Conservation (phyloP, 2,329 filamentous ascomycete genomes). For the Pseudogymnoascus sp. region DNA sequence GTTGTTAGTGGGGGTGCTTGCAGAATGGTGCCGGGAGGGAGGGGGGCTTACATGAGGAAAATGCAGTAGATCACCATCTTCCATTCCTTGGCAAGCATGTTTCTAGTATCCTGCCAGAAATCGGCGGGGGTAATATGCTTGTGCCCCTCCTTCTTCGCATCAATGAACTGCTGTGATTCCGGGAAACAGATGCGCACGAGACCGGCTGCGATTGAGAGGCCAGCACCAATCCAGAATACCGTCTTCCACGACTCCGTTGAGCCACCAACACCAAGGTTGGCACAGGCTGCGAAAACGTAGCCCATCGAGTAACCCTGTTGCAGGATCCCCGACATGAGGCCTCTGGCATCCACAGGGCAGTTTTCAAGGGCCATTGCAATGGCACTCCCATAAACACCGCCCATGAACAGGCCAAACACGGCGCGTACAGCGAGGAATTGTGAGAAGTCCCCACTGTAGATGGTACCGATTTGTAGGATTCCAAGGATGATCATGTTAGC, state of each 20-base stretch:
- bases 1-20: slow-evolving; percentile 20
- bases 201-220: slow-evolving; percentile 60
- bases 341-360: slow-evolving; percentile 30
- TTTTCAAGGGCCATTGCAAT: slow-evolving; percentile 68
- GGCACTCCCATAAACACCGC: slow-evolving; percentile 68
- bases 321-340: slow-evolving; percentile 72
- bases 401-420: slow-evolving; percentile 73
- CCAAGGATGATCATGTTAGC: slow-evolving; percentile 68
- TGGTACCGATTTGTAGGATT: slow-evolving; percentile 61
- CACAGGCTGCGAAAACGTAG: slow-evolving; percentile 66
- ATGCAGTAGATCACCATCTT: slow-evolving; percentile 69
- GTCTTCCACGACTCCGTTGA: slow-evolving; percentile 60
- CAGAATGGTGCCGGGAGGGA: slow-evolving; percentile 30
- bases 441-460: slow-evolving; percentile 46
- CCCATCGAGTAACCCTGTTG: slow-evolving; percentile 73
- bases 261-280: slow-evolving; percentile 65
- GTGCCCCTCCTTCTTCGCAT: slow-evolving; percentile 54
- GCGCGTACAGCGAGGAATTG: slow-evolving; percentile 62
- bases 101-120: slow-evolving; percentile 63
- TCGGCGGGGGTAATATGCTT: slow-evolving; percentile 37
- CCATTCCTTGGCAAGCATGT: slow-evolving; percentile 65
- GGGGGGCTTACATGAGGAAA: slow-evolving; percentile 51
- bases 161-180: slow-evolving; percentile 67
- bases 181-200: slow-evolving; percentile 60
- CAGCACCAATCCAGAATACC: slow-evolving; percentile 65